Percentiles rank a stretch among this genome's conserved stretches.
These are phyloP conservation scores for Haematococcus lacustris DNA, from an alignment of 139 green algal species.

Conservation along the genomic window DNA sequence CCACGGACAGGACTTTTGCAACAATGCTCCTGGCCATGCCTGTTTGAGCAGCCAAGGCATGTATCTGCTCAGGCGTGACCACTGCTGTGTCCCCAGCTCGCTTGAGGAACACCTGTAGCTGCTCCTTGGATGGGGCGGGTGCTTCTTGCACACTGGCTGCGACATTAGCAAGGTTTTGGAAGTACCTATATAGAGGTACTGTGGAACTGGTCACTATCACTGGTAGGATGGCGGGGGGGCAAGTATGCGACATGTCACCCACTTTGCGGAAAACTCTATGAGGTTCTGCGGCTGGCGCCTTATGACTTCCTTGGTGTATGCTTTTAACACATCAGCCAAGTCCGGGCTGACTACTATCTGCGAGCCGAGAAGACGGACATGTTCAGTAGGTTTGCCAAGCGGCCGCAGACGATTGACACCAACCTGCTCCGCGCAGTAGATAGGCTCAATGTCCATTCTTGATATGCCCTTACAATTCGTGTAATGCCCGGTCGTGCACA, in stretches of 20 bases:
- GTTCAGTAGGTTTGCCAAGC: too few relatives aligned
- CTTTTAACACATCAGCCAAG: slow-evolving; percentile 68
- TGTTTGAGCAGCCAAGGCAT: slow-evolving; percentile 21
- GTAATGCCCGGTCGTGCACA: too few relatives aligned
- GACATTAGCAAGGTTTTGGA: slow-evolving; percentile 52
- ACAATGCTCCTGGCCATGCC: slow-evolving; percentile 30
- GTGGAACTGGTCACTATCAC: too few relatives aligned
- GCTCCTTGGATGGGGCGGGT: slow-evolving; percentile 19
- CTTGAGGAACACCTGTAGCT: slow-evolving; percentile 24
- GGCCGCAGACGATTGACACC: too few relatives aligned
- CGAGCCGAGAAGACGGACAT: too few relatives aligned
- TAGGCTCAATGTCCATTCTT: slow-evolving; percentile 57
- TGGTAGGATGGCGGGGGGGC: too few relatives aligned
- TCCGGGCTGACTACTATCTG: slow-evolving; percentile 71
- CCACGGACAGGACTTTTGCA: slow-evolving; percentile 24
- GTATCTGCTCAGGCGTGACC: slow-evolving; percentile 20
- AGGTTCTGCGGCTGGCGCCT: slow-evolving; percentile 56
- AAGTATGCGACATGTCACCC: neutral
- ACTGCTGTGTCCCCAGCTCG: slow-evolving; percentile 10
- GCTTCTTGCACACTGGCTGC: slow-evolving; percentile 18
- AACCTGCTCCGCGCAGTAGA: slow-evolving; percentile 62
- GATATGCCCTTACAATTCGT: too few relatives aligned
- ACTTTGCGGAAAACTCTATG: slow-evolving; percentile 63
- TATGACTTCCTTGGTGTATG: slow-evolving; percentile 78
- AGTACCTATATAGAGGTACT: slow-evolving; percentile 65